phyloP scores from a whole-genome alignment of 306 rosid species.

The Medicago lupulina region DNA sequence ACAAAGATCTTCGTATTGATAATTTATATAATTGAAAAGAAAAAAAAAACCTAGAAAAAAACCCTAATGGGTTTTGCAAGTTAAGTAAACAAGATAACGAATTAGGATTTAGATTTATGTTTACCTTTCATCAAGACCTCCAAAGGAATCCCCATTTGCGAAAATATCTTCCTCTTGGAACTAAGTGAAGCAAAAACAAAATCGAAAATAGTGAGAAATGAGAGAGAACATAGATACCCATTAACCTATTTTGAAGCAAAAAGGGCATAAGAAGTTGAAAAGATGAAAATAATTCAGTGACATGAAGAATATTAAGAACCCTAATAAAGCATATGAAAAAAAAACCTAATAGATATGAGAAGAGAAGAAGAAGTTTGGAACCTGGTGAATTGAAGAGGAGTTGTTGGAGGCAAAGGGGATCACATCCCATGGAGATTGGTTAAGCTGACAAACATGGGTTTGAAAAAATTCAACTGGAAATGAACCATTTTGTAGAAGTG shows the following conservation, averaged over 20 bases:
- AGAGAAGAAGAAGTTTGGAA: slow-evolving; percentile 24
- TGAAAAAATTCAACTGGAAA: slow-evolving; percentile 47
- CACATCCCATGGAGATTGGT: slow-evolving; percentile 94
- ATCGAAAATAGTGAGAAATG: slow-evolving; percentile 36
- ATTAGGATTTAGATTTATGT: slow-evolving; percentile 32
- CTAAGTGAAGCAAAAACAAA: slow-evolving; percentile 39
- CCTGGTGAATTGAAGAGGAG: slow-evolving; percentile 53
- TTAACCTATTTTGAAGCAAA: slow-evolving; percentile 54
- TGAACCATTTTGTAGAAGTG: slow-evolving; percentile 43
- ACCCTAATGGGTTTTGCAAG: slow-evolving; percentile 57
- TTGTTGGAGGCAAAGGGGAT: slow-evolving; percentile 56
- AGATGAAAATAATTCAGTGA: slow-evolving; percentile 43
- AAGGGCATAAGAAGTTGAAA: slow-evolving; percentile 12
- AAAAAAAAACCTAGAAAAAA: slow-evolving; percentile 16
- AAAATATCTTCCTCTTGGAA: slow-evolving; percentile 49
- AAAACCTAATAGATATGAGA: slow-evolving; percentile 50
- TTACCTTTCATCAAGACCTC: slow-evolving; percentile 71
- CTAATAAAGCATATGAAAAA: slow-evolving; percentile 39
- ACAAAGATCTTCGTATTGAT: not conserved
- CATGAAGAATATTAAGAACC: slow-evolving; percentile 42
- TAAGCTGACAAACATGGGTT: slow-evolving; percentile 74
- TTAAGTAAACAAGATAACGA: slow-evolving; percentile 9
- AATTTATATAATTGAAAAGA: not conserved
- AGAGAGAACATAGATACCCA: slow-evolving; percentile 14
- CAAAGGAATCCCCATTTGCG: slow-evolving; percentile 58